Conservation (phyloP, 306 rosid genomes). For the Castanea crenata region DNA sequence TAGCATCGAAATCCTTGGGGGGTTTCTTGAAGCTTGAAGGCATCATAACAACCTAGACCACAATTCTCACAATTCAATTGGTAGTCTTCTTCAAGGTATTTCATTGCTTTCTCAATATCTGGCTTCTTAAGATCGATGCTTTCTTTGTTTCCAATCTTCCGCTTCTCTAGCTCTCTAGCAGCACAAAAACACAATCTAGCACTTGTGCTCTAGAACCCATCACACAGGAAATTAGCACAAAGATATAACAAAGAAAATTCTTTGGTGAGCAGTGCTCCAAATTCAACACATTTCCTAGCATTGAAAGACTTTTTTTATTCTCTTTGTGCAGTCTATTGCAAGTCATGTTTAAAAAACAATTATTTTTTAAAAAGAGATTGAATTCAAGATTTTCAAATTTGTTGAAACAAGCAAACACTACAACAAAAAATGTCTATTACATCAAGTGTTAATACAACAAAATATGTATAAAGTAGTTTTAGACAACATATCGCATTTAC, state of each 20-base stretch:
- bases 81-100: conserved; percentile 27
- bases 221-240: not conserved
- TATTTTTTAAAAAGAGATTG: no score
- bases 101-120: conserved; percentile 3
- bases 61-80: conserved; percentile 19
- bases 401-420: no score
- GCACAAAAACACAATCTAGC: conserved; percentile 70
- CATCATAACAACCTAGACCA: not conserved
- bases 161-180: conserved; percentile 54
- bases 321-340: no score
- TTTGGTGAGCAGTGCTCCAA: not conserved
- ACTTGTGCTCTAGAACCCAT: conserved; percentile 48
- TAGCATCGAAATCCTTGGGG: no score
- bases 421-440: no score
- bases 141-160: conserved; percentile 31
- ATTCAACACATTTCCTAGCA: not conserved
- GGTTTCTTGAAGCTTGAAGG: no score
- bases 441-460: no score
- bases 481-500: no score
- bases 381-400: no score
- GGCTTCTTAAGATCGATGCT: conserved; percentile 17
- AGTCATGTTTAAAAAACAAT: no score
- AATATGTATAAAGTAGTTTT: no score
- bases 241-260: not conserved
- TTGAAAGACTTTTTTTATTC: not conserved